Conservation (phyloP, 2,329 filamentous ascomycete genomes). For the Cladosporium sp. region DNA sequence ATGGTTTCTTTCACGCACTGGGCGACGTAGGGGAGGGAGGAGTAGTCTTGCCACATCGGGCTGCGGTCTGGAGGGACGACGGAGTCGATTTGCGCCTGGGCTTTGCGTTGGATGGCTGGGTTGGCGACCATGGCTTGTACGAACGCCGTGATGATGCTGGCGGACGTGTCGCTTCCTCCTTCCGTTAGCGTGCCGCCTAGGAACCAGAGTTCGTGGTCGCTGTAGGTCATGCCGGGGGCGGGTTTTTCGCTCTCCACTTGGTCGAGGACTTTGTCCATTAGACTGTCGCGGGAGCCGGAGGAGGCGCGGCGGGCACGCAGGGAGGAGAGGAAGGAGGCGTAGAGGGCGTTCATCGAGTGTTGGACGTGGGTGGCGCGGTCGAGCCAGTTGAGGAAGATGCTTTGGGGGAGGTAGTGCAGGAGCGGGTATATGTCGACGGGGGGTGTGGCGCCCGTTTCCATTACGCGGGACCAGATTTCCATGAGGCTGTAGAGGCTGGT, state of each 20-base stretch:
- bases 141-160: conserved; percentile 33
- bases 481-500: conserved; percentile 38
- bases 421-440: conserved; percentile 47
- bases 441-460: conserved; percentile 46
- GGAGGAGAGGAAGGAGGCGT: conserved; percentile 33
- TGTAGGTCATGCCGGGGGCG: conserved; percentile 19
- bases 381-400: conserved; percentile 37
- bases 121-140: conserved; percentile 32
- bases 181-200: conserved; percentile 34
- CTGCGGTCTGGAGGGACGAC: conserved; percentile 24
- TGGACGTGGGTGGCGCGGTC: conserved; percentile 34
- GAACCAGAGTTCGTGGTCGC: conserved; percentile 36
- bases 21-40: conserved; percentile 29
- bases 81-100: conserved; percentile 30
- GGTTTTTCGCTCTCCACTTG: conserved; percentile 21
- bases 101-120: conserved; percentile 26
- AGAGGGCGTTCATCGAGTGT: conserved; percentile 40
- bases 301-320: conserved; percentile 32
- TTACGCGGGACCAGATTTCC: conserved; percentile 41
- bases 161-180: conserved; percentile 39
- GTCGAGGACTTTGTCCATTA: conserved; percentile 41
- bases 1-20: conserved; percentile 33
- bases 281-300: conserved; percentile 24
- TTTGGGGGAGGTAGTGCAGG: conserved; percentile 41
- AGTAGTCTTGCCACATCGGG: conserved; percentile 30